Evolutionary conservation across 805 yeast species (phyloP), one percentile per base, ranked within the genome.

Genomic region (Saturnispora ahearnii): DNA sequence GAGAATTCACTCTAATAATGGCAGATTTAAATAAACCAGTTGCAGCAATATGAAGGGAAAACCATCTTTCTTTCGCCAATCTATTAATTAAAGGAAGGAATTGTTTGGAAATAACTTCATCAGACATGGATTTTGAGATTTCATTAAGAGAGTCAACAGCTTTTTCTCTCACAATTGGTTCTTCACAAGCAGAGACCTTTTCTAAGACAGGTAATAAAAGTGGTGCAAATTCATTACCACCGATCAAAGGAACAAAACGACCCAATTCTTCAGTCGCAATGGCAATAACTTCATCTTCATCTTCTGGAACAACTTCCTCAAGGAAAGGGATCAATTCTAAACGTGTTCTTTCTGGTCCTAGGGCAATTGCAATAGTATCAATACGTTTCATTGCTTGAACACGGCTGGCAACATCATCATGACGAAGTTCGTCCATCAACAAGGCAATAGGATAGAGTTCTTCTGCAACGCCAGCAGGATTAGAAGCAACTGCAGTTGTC

Each of bases 271-370:
- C 87, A 3, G 97, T 97, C 55, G 95, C 76, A 21, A 89, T 91
- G 1, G 96, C 87, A 67, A 91, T 84, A 6, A 93, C 96, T 69
- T 93, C 99, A 67, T 93, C 99, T 69, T 93, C 99, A 65, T 95
- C 99, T 60, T 93, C 99, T 57, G 87, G 93, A 9, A 90, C 88
- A 26, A 84, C 93, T 53, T 84, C 90, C 57, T 83, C 87, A 54
- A 93, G 74, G 61, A 91, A 93, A 34, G 98, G 97, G 48, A 93
- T 73, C 62, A 93, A 75, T 65, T 93, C 99, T 44, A 77, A 76
- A 52, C 96, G 76, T 10, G 98, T 86, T 62, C 98, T 78, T 64
- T 88, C 96, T 6, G 93, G 90, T 8, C 99, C 99, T 51, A 93
- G 71, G 2, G 98, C 99, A 47, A 88, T 73, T 32, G 98, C 96